Percentiles rank a stretch among this genome's conserved stretches.
Evolutionary conservation across 768 basidiomycete genomes (phyloP).

Genomic region (Auricularia heimuer): DNA sequence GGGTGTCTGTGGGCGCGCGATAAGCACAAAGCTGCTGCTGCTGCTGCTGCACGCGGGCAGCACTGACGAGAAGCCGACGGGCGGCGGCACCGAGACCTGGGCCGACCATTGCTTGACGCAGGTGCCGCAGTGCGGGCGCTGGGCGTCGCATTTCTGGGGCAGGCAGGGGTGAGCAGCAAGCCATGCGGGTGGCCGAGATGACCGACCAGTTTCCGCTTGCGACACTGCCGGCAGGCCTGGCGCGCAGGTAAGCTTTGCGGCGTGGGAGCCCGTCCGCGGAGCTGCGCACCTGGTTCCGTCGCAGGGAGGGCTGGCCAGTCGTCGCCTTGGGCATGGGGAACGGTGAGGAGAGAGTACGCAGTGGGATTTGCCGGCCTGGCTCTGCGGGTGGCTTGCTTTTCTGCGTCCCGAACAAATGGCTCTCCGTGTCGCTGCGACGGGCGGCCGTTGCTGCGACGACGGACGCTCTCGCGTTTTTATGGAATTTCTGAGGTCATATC

Average conservation of each 20-base stretch:
- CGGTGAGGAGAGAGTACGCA: neutral
- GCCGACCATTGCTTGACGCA: slow-evolving; percentile 85
- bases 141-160: slow-evolving; percentile 76
- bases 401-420: neutral
- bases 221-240: slow-evolving; percentile 73
- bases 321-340: slow-evolving; percentile 57
- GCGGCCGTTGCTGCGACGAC: neutral
- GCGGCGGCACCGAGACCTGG: slow-evolving; percentile 73
- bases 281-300: slow-evolving; percentile 60
- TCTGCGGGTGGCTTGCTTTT: no score
- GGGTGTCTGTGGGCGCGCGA: slow-evolving; percentile 49
- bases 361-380: neutral
- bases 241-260: neutral
- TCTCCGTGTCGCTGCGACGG: neutral
- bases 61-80: slow-evolving; percentile 72
- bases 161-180: slow-evolving; percentile 8
- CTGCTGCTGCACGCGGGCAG: neutral
- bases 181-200: neutral
- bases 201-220: slow-evolving; percentile 68
- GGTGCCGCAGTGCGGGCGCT: slow-evolving; percentile 75
- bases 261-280: neutral
- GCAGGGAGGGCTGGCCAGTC: slow-evolving; percentile 52
- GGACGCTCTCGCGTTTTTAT: neutral
- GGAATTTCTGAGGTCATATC: neutral
- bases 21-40: slow-evolving; percentile 4